Percentiles rank a stretch among this genome's conserved stretches.
These are phyloP conservation scores for Phycomyces nitens DNA, from an alignment of 192 early-diverging fungal genomes.

Conservation along the genomic window DNA sequence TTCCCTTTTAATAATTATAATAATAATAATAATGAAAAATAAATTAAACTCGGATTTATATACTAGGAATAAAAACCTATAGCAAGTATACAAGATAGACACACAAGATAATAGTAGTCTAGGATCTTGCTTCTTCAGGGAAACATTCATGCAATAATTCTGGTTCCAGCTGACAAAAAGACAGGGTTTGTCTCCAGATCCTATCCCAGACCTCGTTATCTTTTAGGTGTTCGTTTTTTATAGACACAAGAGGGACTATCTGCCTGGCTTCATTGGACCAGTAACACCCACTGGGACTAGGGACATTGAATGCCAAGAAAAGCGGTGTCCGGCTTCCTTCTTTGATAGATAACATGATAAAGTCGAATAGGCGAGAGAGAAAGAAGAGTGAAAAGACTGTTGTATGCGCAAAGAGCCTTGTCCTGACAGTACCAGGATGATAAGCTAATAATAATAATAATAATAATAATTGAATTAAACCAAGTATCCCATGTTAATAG, in stretches of 20 bases:
- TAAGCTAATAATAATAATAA: constrained; percentile 6
- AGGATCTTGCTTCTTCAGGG: too few species aligned
- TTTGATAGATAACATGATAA: constrained; percentile 15
- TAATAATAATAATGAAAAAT: too few species aligned
- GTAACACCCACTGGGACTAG: neutral
- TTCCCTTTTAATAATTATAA: too few species aligned
- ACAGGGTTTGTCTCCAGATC: too few species aligned
- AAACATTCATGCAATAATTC: too few species aligned
- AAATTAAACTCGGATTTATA: too few species aligned
- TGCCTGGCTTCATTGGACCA: neutral
- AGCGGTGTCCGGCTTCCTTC: constrained; percentile 16
- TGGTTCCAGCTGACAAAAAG: too few species aligned
- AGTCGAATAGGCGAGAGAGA: neutral
- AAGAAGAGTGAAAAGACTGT: neutral
- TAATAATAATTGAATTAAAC: neutral
- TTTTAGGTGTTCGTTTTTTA: too few species aligned
- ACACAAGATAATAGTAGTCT: too few species aligned
- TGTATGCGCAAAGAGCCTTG: constrained; percentile 9
- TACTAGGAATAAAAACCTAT: too few species aligned
- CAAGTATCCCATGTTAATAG: neutral
- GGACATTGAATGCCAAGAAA: neutral
- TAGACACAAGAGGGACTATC: neutral
- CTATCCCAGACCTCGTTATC: too few species aligned
- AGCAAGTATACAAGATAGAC: too few species aligned
- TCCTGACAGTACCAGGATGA: constrained; percentile 16